Conservation (phyloP, 495 filamentous ascomycete species). For the Aspergillus conjunctus region DNA sequence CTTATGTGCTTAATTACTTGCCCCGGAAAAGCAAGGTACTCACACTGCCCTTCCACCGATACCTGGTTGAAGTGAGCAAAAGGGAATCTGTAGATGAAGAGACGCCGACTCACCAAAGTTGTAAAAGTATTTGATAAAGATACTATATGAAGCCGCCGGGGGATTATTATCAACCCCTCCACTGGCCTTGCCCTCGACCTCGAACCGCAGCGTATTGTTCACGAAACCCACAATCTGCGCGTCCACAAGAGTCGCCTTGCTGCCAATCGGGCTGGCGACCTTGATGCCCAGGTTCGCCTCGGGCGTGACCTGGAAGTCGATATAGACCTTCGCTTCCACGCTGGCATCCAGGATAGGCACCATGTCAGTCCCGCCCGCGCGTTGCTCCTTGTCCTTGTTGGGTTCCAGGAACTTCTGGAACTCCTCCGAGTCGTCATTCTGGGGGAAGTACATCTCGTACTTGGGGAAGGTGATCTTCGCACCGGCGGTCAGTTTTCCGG, state of each 20-base stretch:
- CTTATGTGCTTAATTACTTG: not conserved
- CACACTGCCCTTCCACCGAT: slow-evolving; percentile 9
- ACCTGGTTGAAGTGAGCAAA: slow-evolving; percentile 3
- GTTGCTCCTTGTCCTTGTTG: not conserved
- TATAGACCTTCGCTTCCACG: slow-evolving; percentile 6
- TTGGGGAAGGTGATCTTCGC: slow-evolving; percentile 22
- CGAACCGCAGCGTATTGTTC: slow-evolving; percentile 12
- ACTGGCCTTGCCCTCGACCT: slow-evolving; percentile 2
- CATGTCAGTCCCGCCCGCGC: not conserved
- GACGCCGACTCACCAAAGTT: slow-evolving; percentile 13
- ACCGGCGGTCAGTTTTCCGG: slow-evolving; percentile 13
- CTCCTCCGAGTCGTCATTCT: slow-evolving; percentile 20
- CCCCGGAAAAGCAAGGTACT: not conserved
- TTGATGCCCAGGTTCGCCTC: slow-evolving; percentile 19
- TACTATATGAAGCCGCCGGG: slow-evolving; percentile 4
- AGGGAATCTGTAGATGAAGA: not conserved
- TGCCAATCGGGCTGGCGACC: not conserved
- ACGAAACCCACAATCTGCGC: slow-evolving; percentile 11
- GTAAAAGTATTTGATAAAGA: slow-evolving; percentile 8
- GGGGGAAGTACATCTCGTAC: slow-evolving; percentile 29
- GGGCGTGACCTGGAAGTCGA: slow-evolving; percentile 12
- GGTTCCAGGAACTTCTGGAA: slow-evolving; percentile 1
- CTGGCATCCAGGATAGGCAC: not conserved
- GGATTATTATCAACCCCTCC: slow-evolving; percentile 12
- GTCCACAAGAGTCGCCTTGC: not conserved